Evolutionary conservation across 202 grass and related monocot genomes (phyloP), one percentile per base, ranked within the genome.

Genomic region (Panicum virgatum): DNA sequence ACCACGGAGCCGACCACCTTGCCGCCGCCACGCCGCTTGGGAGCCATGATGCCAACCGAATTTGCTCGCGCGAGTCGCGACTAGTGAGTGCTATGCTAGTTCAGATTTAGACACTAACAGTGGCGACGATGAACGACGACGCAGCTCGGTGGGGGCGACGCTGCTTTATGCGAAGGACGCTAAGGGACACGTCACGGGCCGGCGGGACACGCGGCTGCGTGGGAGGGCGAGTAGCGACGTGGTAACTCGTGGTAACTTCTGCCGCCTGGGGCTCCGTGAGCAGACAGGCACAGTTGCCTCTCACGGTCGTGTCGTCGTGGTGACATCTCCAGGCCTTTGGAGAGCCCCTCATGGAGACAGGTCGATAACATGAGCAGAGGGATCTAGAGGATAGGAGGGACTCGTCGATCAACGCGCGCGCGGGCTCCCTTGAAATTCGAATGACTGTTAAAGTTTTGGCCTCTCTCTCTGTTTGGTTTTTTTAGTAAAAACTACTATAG

Each of bases 21-120:
- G 69, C 43, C 89, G 16, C 39, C 66, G 12, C 75, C 6, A 29
- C 57, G 60, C 6, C 83, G 79, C 92, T 91, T 97, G n/a, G 92
- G 95, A 58, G 90, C 92, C 95, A 91, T 94, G 22, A 10, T 22
- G 53, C n/a, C n/a, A 10, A 57, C 16, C 48, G 0, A 51, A 51
- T 51, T 14, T 18, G 46, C 46, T 34, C 29, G 29, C n/a, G n/a
- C n/a, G n/a, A n/a, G n/a, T n/a, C n/a, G n/a, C n/a, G n/a, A n/a
- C n/a, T n/a, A n/a, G n/a, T n/a, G n/a, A n/a, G n/a, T n/a, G n/a
- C n/a, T n/a, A 34, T 20, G 5, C 16, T 20, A 8, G 20, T 51
- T 18, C 1, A 19, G 16, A 51, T 51, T 18, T 1, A 19, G 16
- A 51, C 8, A 53, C 16, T n/a, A 10, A 56, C 5, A 7, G 48